Base-by-base conservation (phyloP, 495 filamentous ascomycete genomes). In the Aspergillus nidulans region DNA sequence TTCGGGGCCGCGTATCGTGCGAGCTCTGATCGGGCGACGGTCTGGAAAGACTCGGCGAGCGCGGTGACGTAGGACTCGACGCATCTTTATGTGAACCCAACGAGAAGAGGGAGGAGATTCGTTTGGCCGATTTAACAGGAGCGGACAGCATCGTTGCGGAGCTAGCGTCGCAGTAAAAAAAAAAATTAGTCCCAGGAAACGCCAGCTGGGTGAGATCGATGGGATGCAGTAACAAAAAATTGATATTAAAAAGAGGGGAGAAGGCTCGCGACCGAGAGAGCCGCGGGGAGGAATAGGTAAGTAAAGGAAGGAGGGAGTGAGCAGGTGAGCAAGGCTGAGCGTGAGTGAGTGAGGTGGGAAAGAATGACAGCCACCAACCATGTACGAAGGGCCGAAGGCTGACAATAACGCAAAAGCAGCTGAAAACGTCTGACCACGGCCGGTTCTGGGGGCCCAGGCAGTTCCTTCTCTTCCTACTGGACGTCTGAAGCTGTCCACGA, bases 121-220 rank as follows among this genome's bases (percentile, higher is more conserved):
- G 75, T 68, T 76, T 74, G 55, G 75, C 73, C 58, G 74, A 73
- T 60, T 76, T 78, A 57, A 72, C 71, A 46, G 73, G 75, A 70
- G 71, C 74, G 24, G 73, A 77, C 62, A 77, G 64, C 73, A 77
- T 77, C 49, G 56, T 72, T 40, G 28, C 41, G 49, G 38, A 53
- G 55, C 55, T 59, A 54, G 10, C 46, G 28, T 49, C 46, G 25
- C 28, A 18, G 48, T n/a, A 50, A 30, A 19, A 42, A 60, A 40
- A 49, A 20, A 23, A 55, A 51, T 48, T 30, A 55, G 55, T 45
- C 39, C 48, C 42, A 42, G 18, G 53, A 32, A 41, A 49, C 28
- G 36, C 36, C 41, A 46, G 60, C 23, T 25, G 21, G 36, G 8
- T 12, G 49, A 42, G 36, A 23, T 52, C n/a, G 18, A 49, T 36